Conservation (phyloP, 2,329 filamentous ascomycete species). For the Curvularia spicifera region DNA sequence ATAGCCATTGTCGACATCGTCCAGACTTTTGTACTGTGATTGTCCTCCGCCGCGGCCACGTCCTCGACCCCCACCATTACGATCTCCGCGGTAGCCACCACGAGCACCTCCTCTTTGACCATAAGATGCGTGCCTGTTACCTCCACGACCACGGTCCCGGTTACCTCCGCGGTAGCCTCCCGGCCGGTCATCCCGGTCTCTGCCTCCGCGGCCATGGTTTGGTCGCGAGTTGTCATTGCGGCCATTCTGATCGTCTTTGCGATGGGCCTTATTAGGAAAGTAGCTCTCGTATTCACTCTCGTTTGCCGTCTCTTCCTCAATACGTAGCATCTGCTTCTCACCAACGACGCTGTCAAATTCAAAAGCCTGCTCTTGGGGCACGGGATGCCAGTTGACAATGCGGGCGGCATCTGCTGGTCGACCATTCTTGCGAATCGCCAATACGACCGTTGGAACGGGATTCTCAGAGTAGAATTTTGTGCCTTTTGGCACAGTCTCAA, state of each 20-base stretch:
- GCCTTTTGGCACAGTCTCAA: constrained; percentile 72
- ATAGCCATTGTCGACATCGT: constrained; percentile 49
- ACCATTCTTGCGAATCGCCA: constrained; percentile 77
- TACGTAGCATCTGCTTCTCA: constrained; percentile 82
- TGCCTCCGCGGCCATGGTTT: constrained; percentile 32
- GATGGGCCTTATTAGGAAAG: constrained; percentile 65
- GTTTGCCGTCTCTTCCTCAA: constrained; percentile 71
- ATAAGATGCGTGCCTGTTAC: constrained; percentile 39
- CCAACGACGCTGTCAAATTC: constrained; percentile 83
- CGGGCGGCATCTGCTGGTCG: constrained; percentile 79
- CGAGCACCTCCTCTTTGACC: constrained; percentile 47
- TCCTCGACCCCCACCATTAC: constrained; percentile 37
- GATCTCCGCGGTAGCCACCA: constrained; percentile 51
- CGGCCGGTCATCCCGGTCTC: constrained; percentile 33
- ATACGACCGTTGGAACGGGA: constrained; percentile 76
- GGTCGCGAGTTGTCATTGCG: constrained; percentile 42
- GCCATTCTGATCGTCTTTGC: constrained; percentile 51
- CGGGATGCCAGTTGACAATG: constrained; percentile 83
- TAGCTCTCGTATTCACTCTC: constrained; percentile 70
- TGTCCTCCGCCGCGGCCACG: constrained; percentile 42
- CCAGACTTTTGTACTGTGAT: constrained; percentile 52
- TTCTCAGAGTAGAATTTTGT: constrained; percentile 77
- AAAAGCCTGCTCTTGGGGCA: constrained; percentile 72
- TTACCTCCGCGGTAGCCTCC: constrained; percentile 44
- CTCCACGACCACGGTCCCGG: constrained; percentile 40